phyloP scores from a whole-genome alignment of 2,329 filamentous ascomycete species.

The Aspergillus pseudoglaucus region DNA sequence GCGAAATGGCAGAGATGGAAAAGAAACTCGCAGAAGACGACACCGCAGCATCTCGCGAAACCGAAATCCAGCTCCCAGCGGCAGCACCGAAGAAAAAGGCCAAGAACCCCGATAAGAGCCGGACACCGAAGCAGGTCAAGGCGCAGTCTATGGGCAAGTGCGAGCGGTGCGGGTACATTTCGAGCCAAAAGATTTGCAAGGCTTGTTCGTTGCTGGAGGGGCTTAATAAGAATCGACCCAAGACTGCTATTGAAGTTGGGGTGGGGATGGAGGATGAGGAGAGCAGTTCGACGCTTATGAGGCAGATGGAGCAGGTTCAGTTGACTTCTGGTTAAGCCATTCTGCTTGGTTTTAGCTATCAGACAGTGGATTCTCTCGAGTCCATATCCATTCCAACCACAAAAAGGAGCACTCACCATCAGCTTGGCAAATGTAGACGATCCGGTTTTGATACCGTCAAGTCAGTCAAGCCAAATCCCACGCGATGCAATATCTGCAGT shows the following conservation, averaged over 20 bases:
- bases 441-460: no score
- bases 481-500: no score
- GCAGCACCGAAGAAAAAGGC: conserved; percentile 16
- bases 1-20: conserved; percentile 79
- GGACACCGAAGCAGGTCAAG: conserved; percentile 52
- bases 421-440: no score
- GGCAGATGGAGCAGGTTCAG: conserved; percentile 45
- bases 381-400: no score
- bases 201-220: conserved; percentile 86
- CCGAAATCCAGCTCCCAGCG: conserved; percentile 51
- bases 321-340: conserved; percentile 31
- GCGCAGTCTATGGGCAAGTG: conserved; percentile 63
- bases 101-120: conserved; percentile 22
- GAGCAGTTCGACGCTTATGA: conserved; percentile 45
- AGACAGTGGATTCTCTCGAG: not conserved
- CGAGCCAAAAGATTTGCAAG: conserved; percentile 88
- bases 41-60: conserved; percentile 54
- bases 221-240: conserved; percentile 66
- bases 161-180: conserved; percentile 86
- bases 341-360: not conserved
- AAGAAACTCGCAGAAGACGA: conserved; percentile 62
- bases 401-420: no score
- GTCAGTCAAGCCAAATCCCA: no score
- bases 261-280: conserved; percentile 44
- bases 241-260: conserved; percentile 38